Evolutionary conservation across 768 basidiomycete species (phyloP), one percentile per base, ranked within the genome.

Genomic region (Lentinula raphanica): DNA sequence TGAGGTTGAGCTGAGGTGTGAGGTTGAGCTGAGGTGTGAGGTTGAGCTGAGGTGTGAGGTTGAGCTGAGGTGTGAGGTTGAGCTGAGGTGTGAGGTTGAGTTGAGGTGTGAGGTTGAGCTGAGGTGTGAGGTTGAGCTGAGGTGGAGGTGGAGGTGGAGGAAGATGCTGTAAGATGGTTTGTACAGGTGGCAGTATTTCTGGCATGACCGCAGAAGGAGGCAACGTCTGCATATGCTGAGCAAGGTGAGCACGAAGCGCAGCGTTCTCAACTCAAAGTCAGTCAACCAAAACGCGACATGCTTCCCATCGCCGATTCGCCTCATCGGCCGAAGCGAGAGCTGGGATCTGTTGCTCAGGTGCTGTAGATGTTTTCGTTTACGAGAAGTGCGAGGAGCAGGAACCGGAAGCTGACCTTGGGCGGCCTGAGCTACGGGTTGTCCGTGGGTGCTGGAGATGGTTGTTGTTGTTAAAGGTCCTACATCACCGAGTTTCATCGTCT

Each of bases 301-400:
- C 92, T 65, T 93, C 92, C 90, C 90, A 92, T n/a, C 92, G 86
- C 12, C 90, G 79, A 66, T 92, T 92, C 9, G 92, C 92, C 67
- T 92, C 92, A 67, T 94, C 91, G 3, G 90, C 91, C 0, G 87
- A 89, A 2, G 89, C 87, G 8, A 94, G 82, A 1, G 92, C 92
- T 13, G 92, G 68, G 2, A 62, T 68, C n/a, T 71, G 68, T 49
- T 71, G 48, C 70, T 65, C 65, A 3, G 62, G 56, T 5, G 69
- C 66, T 2, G 87, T 79, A 7, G 87, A 86, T 0, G 87, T 66
- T 70, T 91, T 64, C 89, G 82, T 68, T 91, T 91, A 58, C 87
- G 79, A 29, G 76, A 67, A 11, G 72, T 59, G 46, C 82, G 78
- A 49, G 76, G 59, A 13, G 79, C 69, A 39, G 78, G 75, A 42